Base-by-base conservation (phyloP, 768 basidiomycete genomes). In the Mrakia frigida region DNA sequence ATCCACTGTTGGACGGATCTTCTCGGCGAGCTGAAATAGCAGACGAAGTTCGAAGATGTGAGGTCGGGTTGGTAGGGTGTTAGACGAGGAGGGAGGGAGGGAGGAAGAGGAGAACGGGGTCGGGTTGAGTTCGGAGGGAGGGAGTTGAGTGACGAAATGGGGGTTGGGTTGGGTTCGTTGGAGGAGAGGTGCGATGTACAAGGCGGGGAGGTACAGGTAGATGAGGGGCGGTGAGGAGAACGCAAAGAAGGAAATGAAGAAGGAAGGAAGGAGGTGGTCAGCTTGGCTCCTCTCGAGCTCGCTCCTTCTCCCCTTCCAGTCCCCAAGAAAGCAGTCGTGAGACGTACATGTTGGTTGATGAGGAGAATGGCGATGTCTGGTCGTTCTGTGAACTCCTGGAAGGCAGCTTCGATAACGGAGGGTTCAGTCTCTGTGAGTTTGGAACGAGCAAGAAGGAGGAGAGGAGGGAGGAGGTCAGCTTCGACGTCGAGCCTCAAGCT, bases 261-360 rank as follows among this genome's bases (percentile, higher is more conserved):
- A 23, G 33, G 33, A 33, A 33, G 33, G n/a, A 16, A 35, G 14
- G 37, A 37, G 16, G 35, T 18, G 33, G 33, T 65, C 63, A 68
- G 65, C 65, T 68, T 33, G 28, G 11, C 28, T 7, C 1, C 23
- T 50, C 21, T 50, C n/a, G 70, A 52, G 53, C 50, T 71, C 50
- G 14, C 46, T 43, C 43, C 46, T 10, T 59, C n/a, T 14, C 31
- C 14, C 50, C 69, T 6, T 43, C 23, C 11, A 3, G n/a, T 13
- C 21, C 5, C 1, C 16, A 14, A 11, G 7, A 25, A 56, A 68
- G 52, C 41, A 25, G 65, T 53, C 6, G 4, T 10, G 18, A 21
- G 33, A 85, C 91, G 80, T 79, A 94, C 96, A 87, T 99, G 94
- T 84, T 99, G 97, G 86, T 98, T 99, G 81, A 99, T 98, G 80